A percentile compares a stretch with the other conserved stretches of the same genome.
Conservation (phyloP, 1,139 yeast genomes). For the Magnusiomyces sp. region DNA sequence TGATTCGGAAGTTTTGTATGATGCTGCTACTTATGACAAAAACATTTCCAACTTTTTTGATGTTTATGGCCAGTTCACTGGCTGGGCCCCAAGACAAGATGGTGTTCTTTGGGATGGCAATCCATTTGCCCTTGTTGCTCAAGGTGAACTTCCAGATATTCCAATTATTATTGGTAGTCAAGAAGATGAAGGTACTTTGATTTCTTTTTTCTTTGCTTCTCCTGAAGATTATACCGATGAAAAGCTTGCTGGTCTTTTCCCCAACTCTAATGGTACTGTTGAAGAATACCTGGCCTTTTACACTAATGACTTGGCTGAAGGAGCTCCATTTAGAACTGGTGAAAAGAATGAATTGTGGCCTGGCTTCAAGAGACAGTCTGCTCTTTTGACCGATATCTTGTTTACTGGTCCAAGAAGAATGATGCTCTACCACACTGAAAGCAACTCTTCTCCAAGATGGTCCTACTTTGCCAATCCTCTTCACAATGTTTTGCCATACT, state of each 20-base stretch:
- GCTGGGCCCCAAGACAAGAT: constrained; percentile 18
- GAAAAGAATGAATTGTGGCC: constrained; percentile 9
- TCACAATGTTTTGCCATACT: constrained; percentile 13
- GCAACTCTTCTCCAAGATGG: not conserved
- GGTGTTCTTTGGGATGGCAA: constrained; percentile 15
- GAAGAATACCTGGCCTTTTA: constrained; percentile 11
- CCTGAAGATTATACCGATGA: not conserved
- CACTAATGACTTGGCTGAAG: constrained; percentile 15
- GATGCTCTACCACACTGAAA: constrained; percentile 6
- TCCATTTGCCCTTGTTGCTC: constrained; percentile 8
- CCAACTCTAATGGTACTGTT: constrained; percentile 5
- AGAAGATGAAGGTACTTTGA: constrained; percentile 22
- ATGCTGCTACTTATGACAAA: constrained; percentile 11
- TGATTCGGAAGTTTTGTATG: constrained; percentile 11
- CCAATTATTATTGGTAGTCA: constrained; percentile 20
- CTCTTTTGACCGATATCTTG: constrained; percentile 17
- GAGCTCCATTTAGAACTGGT: constrained; percentile 20
- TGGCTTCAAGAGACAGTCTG: constrained; percentile 17
- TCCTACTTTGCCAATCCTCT: constrained; percentile 12
- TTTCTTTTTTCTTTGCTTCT: constrained; percentile 10
- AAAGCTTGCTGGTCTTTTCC: not conserved
- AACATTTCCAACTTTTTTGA: constrained; percentile 12
- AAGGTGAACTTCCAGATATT: constrained; percentile 16
- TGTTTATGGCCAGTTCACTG: constrained; percentile 13
- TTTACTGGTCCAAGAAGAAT: constrained; percentile 18